Percentiles rank a stretch among this genome's conserved stretches.
Evolutionary conservation across 129 eudicot genomes (phyloP).

Genomic region (Lonicera japonica): DNA sequence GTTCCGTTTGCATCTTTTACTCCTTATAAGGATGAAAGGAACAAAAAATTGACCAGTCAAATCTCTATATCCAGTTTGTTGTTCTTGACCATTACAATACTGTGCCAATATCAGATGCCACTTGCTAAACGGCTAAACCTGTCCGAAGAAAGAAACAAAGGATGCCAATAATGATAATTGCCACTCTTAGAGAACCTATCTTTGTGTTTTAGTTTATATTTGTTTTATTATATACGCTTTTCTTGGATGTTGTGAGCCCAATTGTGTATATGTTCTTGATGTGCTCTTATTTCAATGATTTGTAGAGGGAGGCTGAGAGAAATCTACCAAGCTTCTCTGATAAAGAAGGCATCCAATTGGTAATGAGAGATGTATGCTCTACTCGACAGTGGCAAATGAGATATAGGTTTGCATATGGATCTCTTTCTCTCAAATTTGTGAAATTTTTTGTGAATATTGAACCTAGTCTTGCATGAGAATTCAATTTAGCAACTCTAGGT

Average conservation of each 20-base stretch:
- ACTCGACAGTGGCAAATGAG: conserved; percentile 5
- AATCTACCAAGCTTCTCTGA: conserved; percentile 1
- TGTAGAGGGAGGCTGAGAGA: conserved; percentile 3
- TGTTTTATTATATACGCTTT: neutral
- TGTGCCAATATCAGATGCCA: neutral
- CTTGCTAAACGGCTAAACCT: neutral
- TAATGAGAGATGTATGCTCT: conserved; percentile 8
- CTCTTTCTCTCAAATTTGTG: neutral
- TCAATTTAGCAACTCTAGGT: neutral
- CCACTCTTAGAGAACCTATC: too few species aligned
- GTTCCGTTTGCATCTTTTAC: neutral
- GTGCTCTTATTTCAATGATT: neutral
- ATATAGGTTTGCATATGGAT: neutral
- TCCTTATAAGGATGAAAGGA: neutral
- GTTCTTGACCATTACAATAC: neutral
- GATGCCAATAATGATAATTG: neutral
- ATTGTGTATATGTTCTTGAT: neutral
- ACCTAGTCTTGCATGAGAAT: neutral
- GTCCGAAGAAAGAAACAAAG: neutral
- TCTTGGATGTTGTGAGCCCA: neutral
- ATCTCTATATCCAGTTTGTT: neutral
- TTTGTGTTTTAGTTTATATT: too few species aligned
- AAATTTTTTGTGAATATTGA: too few species aligned
- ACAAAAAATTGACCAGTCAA: neutral
- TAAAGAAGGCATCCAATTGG: conserved; percentile 9